Conservation (phyloP, 768 basidiomycete genomes). For the Boletus pseudo-olivaceus region DNA sequence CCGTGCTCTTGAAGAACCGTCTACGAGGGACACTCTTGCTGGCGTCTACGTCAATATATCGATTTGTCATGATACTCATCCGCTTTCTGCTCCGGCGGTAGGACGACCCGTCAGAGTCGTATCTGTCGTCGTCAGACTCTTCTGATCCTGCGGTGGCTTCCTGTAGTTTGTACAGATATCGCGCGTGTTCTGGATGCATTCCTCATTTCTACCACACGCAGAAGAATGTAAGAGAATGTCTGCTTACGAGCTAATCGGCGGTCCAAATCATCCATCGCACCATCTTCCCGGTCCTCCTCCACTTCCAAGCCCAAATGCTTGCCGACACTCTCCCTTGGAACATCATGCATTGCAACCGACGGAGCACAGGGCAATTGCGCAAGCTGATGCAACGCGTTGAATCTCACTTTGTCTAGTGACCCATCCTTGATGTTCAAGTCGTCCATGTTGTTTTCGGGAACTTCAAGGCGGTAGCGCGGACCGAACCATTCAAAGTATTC, state of each 20-base stretch:
- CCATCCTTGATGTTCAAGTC: conserved; percentile 82
- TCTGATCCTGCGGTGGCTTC: conserved; percentile 45
- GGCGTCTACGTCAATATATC: conserved; percentile 47
- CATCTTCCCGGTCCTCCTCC: conserved; percentile 40
- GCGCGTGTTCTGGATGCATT: conserved; percentile 51
- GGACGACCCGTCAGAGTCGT: conserved; percentile 50
- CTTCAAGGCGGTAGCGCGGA: conserved; percentile 89
- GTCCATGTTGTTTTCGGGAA: conserved; percentile 90
- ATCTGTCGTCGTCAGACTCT: conserved; percentile 45
- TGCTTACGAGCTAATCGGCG: conserved; percentile 67
- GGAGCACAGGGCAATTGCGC: conserved; percentile 69
- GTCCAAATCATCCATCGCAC: conserved; percentile 58
- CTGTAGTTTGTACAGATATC: conserved; percentile 60
- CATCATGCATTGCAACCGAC: conserved; percentile 81
- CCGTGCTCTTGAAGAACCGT: conserved; percentile 56
- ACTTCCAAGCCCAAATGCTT: conserved; percentile 56
- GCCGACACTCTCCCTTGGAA: conserved; percentile 67
- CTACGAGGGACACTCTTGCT: conserved; percentile 36
- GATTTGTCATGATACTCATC: conserved; percentile 67
- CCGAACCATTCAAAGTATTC: conserved; percentile 98
- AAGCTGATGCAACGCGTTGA: conserved; percentile 51
- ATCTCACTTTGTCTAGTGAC: conserved; percentile 79
- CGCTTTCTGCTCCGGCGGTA: conserved; percentile 43
- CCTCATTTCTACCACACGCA: not conserved
- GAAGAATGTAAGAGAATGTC: not conserved